These are phyloP conservation scores for Tetratostichococcus sp. DNA, from an alignment of 139 green algal genomes.

Conservation along the genomic window DNA sequence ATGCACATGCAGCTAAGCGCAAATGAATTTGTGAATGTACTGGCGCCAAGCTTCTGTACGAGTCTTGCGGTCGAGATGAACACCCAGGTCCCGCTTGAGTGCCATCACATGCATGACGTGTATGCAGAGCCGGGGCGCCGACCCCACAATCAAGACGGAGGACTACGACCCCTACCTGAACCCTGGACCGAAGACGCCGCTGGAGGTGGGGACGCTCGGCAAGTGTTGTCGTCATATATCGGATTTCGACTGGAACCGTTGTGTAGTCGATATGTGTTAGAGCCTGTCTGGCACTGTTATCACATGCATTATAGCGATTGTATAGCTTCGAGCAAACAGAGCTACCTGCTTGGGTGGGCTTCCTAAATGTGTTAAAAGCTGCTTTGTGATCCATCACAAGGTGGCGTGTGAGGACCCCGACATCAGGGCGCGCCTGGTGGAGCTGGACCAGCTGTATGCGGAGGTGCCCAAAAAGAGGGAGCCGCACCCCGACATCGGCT, in stretches of 20 bases:
- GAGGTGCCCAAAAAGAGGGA: conserved; percentile 47
- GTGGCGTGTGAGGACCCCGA: conserved; percentile 41
- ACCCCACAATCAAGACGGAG: conserved; percentile 69
- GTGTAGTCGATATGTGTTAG: too few relatives aligned
- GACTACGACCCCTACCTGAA: conserved; percentile 88
- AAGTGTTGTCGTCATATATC: too few relatives aligned
- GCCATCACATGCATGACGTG: neutral
- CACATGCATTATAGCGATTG: too few relatives aligned
- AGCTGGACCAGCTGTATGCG: conserved; percentile 77
- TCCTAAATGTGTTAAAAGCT: too few relatives aligned
- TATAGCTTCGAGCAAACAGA: too few relatives aligned
- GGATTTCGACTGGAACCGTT: too few relatives aligned
- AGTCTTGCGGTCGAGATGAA: too few relatives aligned
- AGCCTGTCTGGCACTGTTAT: too few relatives aligned
- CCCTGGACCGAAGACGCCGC: conserved; percentile 69
- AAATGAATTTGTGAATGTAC: too few relatives aligned
- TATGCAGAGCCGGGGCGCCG: conserved; percentile 75
- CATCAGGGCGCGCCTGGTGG: conserved; percentile 35
- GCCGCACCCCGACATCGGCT: conserved; percentile 78
- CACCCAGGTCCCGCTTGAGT: neutral
- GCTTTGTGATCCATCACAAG: neutral
- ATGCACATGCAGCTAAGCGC: too few relatives aligned
- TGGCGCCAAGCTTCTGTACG: too few relatives aligned
- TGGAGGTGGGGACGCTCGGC: conserved; percentile 26
- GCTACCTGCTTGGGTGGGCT: too few relatives aligned